These are phyloP conservation scores for Coemansia sp. DNA, from an alignment of 192 early-diverging fungal genomes.

Conservation along the genomic window DNA sequence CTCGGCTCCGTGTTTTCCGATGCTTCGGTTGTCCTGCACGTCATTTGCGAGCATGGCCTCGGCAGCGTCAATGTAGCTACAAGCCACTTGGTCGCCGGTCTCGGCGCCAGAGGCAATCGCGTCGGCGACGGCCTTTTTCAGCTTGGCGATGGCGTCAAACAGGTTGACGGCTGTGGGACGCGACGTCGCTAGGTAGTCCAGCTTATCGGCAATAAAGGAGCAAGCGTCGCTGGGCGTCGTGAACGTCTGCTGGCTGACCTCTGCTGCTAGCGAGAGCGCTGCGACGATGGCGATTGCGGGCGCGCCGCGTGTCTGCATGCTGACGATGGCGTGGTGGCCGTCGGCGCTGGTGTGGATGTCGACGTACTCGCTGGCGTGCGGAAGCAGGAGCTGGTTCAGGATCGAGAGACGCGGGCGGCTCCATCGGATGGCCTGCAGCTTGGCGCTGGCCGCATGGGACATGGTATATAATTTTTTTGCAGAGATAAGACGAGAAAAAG, in stretches of 20 bases:
- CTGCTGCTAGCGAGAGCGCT: constrained; percentile 85
- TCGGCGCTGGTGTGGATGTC: constrained; percentile 61
- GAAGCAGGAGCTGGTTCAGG: constrained; percentile 90
- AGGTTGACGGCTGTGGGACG: constrained; percentile 97
- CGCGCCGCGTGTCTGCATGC: constrained; percentile 92
- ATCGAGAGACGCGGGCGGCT: constrained; percentile 64
- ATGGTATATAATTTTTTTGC: not conserved
- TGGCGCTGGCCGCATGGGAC: constrained; percentile 6
- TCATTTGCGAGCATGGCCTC: constrained; percentile 86
- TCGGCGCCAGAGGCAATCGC: constrained; percentile 8
- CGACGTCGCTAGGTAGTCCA: constrained; percentile 84
- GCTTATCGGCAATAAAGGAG: constrained; percentile 58
- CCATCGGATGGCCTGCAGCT: constrained; percentile 50
- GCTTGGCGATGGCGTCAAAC: constrained; percentile 75
- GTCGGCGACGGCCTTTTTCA: constrained; percentile 22
- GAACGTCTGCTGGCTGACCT: constrained; percentile 39
- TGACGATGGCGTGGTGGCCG: constrained; percentile 86
- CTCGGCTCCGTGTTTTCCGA: constrained; percentile 80
- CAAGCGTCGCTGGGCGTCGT: constrained; percentile 45
- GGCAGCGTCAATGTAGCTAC: constrained; percentile 70
- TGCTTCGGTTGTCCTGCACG: constrained; percentile 83
- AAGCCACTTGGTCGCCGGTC: constrained; percentile 51
- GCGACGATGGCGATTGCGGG: constrained; percentile 98
- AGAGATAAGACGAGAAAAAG: not conserved
- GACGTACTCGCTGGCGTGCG: constrained; percentile 81